Conservation (phyloP, 352 stramenopile genomes). For the Globisporangium takayamanum region DNA sequence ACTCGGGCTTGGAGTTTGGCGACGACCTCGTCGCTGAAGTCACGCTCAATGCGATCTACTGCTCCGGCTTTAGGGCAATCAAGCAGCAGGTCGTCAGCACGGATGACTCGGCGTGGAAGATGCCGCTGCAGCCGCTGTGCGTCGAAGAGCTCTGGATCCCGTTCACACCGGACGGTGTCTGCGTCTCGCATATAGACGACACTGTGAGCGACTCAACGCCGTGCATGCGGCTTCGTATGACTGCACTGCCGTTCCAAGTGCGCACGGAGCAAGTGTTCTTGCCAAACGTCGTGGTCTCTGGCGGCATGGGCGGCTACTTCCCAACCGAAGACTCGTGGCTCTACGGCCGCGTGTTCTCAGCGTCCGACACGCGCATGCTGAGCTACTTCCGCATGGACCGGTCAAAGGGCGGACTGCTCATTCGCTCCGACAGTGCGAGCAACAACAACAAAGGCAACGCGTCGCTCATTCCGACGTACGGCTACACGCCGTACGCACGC, state of each 20-base stretch:
- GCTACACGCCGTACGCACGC: constrained; percentile 51
- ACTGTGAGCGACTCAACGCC: constrained; percentile 17
- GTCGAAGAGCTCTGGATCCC: constrained; percentile 77
- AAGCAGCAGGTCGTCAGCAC: constrained; percentile 38
- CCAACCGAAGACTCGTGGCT: constrained; percentile 45
- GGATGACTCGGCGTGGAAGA: constrained; percentile 57
- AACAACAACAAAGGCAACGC: constrained; percentile 77
- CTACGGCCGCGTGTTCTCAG: constrained; percentile 65
- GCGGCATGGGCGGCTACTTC: constrained; percentile 73
- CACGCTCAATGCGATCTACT: constrained; percentile 76
- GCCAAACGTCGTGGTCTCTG: constrained; percentile 34
- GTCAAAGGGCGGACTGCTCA: constrained; percentile 55
- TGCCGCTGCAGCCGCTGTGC: constrained; percentile 59
- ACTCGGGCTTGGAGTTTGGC: constrained; percentile 82
- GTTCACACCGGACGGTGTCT: constrained; percentile 26
- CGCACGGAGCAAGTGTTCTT: constrained; percentile 59
- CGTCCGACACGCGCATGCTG: constrained; percentile 53
- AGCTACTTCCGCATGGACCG: constrained; percentile 78
- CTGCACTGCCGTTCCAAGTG: constrained; percentile 67
- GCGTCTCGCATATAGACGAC: constrained; percentile 8
- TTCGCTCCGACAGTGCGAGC: constrained; percentile 54
- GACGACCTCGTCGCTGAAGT: constrained; percentile 78
- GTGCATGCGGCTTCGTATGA: constrained; percentile 75
- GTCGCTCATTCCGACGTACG: constrained; percentile 35
- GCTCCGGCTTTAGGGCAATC: constrained; percentile 54